phyloP scores from a whole-genome alignment of 352 stramenopile species.

The Phytophthora constricta region DNA sequence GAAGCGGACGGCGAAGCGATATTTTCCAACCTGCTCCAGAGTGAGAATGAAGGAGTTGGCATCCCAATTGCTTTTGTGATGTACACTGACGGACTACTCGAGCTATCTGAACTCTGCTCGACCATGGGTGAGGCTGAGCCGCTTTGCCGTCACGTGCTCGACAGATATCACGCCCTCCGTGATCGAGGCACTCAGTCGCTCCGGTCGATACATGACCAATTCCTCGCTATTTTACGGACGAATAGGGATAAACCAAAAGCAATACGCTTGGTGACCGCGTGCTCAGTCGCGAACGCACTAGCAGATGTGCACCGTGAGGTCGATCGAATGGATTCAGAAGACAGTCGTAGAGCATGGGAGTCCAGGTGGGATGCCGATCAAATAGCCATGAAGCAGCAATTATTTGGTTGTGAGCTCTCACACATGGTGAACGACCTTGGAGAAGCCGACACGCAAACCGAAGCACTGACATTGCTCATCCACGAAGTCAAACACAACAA shows the following conservation, averaged over 20 bases:
- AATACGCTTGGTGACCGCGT: not conserved
- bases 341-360: not conserved
- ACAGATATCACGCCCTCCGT: too few species aligned
- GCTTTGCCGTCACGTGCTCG: too few species aligned
- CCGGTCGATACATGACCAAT: conserved; percentile 1
- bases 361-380: not conserved
- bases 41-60: too few species aligned
- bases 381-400: not conserved
- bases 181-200: too few species aligned
- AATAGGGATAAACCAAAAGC: not conserved
- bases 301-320: conserved; percentile 13
- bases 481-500: conserved; percentile 12
- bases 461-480: not conserved
- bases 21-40: too few species aligned
- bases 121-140: too few species aligned
- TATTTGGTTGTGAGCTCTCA: conserved; percentile 1
- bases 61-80: too few species aligned
- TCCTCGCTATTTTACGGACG: not conserved
- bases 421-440: not conserved
- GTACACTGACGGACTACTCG: too few species aligned
- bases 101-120: too few species aligned
- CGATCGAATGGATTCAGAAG: not conserved
- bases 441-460: not conserved
- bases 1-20: too few species aligned
- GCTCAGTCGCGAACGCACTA: not conserved